Conservation (phyloP, 2,329 filamentous ascomycete genomes). For the Lachnellula cervina region DNA sequence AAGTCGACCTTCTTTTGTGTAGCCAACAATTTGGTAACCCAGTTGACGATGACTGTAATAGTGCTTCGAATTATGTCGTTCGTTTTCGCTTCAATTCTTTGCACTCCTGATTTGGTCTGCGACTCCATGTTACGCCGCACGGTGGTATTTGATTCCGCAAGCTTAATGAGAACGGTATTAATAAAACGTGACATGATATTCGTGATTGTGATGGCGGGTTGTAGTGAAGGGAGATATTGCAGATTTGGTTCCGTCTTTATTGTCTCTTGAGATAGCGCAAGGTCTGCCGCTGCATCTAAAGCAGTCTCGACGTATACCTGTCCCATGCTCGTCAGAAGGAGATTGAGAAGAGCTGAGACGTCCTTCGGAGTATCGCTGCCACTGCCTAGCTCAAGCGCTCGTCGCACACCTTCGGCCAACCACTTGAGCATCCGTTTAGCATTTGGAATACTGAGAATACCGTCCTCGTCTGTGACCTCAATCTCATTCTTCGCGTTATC, state of each 20-base stretch:
- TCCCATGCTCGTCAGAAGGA: constrained; percentile 83
- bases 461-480: constrained; percentile 86
- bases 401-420: constrained; percentile 90
- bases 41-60: constrained; percentile 59
- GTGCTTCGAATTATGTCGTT: constrained; percentile 65
- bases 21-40: constrained; percentile 57
- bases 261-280: constrained; percentile 70
- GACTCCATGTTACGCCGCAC: constrained; percentile 71
- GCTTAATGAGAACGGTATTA: constrained; percentile 80
- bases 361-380: constrained; percentile 90
- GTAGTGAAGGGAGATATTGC: constrained; percentile 71
- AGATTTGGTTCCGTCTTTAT: constrained; percentile 83
- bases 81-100: constrained; percentile 64
- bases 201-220: constrained; percentile 79
- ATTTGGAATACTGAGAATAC: constrained; percentile 72
- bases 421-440: constrained; percentile 98
- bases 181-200: constrained; percentile 93
- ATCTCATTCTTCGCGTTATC: constrained; percentile 73
- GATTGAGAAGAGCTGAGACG: constrained; percentile 75
- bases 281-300: constrained; percentile 66
- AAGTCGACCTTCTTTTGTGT: constrained; percentile 70
- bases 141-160: constrained; percentile 85
- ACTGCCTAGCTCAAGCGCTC: constrained; percentile 84
- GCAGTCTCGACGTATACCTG: constrained; percentile 70
- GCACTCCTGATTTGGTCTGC: constrained; percentile 52